Percentiles rank a stretch among this genome's conserved stretches.
Evolutionary conservation across 805 yeast genomes (phyloP).

Genomic region (Kodamaea kakaduensis): DNA sequence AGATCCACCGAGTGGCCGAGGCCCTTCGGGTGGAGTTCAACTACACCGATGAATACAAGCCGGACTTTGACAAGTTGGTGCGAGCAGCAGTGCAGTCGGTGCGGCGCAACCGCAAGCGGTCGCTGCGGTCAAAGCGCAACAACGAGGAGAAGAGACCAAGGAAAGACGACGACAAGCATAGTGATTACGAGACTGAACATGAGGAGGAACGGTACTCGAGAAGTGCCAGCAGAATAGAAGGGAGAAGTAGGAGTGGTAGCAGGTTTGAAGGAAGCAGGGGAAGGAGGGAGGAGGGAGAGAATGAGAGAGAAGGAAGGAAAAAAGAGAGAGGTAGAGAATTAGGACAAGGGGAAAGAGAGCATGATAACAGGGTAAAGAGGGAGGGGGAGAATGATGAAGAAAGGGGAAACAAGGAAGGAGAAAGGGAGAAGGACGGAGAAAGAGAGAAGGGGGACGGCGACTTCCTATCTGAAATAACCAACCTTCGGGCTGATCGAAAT

Average conservation of each 20-base stretch:
- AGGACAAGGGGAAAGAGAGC: too few species aligned
- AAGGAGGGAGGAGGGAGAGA: conserved; percentile 3
- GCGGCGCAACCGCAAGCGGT: conserved; percentile 77
- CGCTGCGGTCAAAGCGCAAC: conserved; percentile 27
- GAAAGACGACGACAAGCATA: conserved; percentile 4
- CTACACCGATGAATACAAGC: conserved; percentile 51
- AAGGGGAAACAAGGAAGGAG: conserved; percentile 1
- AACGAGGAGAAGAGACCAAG: conserved; percentile 9
- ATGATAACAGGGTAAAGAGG: neutral
- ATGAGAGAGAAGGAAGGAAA: conserved; percentile 1
- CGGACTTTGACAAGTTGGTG: conserved; percentile 85
- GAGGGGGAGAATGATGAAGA: too few species aligned
- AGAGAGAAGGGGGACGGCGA: conserved; percentile 3
- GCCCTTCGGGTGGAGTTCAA: conserved; percentile 74
- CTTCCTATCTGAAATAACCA: conserved; percentile 35
- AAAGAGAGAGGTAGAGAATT: too few species aligned
- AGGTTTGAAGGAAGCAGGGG: too few species aligned
- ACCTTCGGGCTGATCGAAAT: conserved; percentile 32
- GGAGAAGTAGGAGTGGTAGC: neutral
- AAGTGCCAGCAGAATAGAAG: too few species aligned
- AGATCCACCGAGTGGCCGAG: conserved; percentile 74
- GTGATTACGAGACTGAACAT: neutral
- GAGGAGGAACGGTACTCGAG: neutral
- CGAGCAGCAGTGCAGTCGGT: conserved; percentile 93
- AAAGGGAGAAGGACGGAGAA: conserved; percentile 4